Conservation (phyloP, 371 early-diverging fungal species). For the Conidiobolus incongruus region DNA sequence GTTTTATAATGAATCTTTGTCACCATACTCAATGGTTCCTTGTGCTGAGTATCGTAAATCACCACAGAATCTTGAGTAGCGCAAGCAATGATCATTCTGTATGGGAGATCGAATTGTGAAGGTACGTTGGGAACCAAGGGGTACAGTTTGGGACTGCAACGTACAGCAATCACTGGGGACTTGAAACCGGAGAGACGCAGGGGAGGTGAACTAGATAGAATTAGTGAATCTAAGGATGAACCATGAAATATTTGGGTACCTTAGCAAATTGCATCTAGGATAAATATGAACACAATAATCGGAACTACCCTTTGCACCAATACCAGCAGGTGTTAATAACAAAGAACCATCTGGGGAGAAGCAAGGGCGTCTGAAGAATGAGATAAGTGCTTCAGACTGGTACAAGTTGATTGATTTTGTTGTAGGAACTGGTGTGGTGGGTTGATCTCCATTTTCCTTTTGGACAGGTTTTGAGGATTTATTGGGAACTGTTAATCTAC, state of each 20-base stretch:
- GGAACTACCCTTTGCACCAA: slow-evolving; percentile 13
- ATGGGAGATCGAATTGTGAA: no score
- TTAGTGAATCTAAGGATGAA: slow-evolving; percentile 17
- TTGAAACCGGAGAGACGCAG: slow-evolving; percentile 14
- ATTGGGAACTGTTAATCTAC: not conserved
- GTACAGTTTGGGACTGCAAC: not conserved
- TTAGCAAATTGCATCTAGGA: slow-evolving; percentile 15
- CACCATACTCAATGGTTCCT: slow-evolving; percentile 39
- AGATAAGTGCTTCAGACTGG: slow-evolving; percentile 69
- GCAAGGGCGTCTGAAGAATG: slow-evolving; percentile 75
- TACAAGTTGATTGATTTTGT: slow-evolving; percentile 27
- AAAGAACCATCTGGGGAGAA: slow-evolving; percentile 82
- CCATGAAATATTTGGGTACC: slow-evolving; percentile 2
- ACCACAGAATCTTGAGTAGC: slow-evolving; percentile 65
- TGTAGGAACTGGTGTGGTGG: slow-evolving; percentile 4
- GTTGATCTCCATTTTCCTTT: slow-evolving; percentile 7
- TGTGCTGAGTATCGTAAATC: slow-evolving; percentile 68
- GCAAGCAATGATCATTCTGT: slow-evolving; percentile 65
- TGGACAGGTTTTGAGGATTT: no score
- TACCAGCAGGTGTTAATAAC: slow-evolving; percentile 65
- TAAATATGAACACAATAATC: slow-evolving; percentile 20
- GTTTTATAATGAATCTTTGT: slow-evolving; percentile 75
- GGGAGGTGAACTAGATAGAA: slow-evolving; percentile 42
- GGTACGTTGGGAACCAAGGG: slow-evolving; percentile 15
- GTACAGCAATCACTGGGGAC: not conserved